Percentiles rank a stretch among this genome's conserved stretches.
phyloP scores from a whole-genome alignment of 345 rosid species.

The Aegle marmelos region DNA sequence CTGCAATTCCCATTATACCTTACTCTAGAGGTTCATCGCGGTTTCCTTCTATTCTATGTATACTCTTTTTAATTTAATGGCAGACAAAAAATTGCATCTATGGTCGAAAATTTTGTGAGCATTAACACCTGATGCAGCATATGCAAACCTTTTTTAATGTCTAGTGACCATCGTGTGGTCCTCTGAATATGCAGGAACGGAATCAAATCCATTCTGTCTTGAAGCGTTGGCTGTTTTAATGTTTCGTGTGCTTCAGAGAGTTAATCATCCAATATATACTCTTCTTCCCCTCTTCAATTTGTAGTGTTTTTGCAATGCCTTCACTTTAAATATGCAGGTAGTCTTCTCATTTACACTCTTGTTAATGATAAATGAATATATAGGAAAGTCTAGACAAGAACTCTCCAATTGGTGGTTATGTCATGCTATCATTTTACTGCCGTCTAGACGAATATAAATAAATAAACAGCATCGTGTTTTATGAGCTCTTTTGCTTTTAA shows the following conservation, averaged over 20 bases:
- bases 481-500: background rate
- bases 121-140: no score
- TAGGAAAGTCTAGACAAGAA: constrained; percentile 88
- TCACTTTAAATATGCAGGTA: background rate
- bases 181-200: constrained; percentile 51
- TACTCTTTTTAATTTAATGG: no score
- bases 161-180: no score
- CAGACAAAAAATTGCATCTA: no score
- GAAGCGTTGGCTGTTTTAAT: constrained; percentile 90
- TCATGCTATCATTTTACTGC: constrained; percentile 87
- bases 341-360: constrained; percentile 15
- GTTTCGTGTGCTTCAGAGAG: constrained; percentile 88
- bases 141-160: no score
- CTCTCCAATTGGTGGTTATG: constrained; percentile 85
- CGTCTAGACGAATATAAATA: constrained; percentile 17
- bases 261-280: constrained; percentile 74
- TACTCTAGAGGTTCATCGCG: constrained; percentile 77
- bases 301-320: constrained; percentile 6
- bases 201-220: constrained; percentile 82
- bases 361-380: constrained; percentile 27
- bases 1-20: constrained; percentile 86
- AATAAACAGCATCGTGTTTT: no score
- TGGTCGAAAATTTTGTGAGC: no score
- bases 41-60: background rate
- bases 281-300: constrained; percentile 8